Percentiles rank a stretch among this genome's conserved stretches.
Conservation (phyloP, 140 eudicot genomes). For the Ambrosia hybrid region DNA sequence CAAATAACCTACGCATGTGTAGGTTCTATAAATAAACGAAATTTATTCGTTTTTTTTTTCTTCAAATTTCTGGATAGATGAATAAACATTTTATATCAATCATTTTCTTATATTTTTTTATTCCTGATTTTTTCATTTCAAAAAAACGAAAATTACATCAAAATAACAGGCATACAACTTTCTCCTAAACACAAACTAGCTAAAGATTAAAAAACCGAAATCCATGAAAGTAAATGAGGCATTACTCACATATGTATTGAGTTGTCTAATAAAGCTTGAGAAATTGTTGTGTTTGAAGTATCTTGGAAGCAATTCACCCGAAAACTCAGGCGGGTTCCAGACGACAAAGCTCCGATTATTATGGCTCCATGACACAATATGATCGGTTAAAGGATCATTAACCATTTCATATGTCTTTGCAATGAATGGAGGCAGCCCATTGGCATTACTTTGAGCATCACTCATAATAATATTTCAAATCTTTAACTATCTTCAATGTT, state of each 20-base stretch:
- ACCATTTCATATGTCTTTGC: conserved; percentile 77
- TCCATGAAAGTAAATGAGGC: not conserved
- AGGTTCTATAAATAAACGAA: no score
- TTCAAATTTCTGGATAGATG: no score
- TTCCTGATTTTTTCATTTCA: no score
- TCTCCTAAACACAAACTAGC: no score
- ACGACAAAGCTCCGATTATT: conserved; percentile 55
- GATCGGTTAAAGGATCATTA: conserved; percentile 55
- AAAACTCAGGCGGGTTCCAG: conserved; percentile 63
- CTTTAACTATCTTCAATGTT: conserved; percentile 6
- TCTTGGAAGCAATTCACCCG: conserved; percentile 59
- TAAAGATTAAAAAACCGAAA: no score
- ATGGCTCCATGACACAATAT: conserved; percentile 68
- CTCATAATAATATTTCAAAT: conserved; percentile 41
- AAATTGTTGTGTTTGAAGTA: conserved; percentile 78
- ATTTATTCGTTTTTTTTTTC: no score
- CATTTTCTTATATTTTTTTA: no score
- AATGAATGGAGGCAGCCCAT: conserved; percentile 66
- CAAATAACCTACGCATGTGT: no score
- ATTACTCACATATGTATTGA: conserved; percentile 69
- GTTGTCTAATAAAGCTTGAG: conserved; percentile 74
- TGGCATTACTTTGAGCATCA: conserved; percentile 48
- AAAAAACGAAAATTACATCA: no score
- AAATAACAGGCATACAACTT: no score
- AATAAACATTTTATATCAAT: no score